Base-by-base conservation (phyloP, 345 rosid genomes). In the Bruguiera gymnorhiza region DNA sequence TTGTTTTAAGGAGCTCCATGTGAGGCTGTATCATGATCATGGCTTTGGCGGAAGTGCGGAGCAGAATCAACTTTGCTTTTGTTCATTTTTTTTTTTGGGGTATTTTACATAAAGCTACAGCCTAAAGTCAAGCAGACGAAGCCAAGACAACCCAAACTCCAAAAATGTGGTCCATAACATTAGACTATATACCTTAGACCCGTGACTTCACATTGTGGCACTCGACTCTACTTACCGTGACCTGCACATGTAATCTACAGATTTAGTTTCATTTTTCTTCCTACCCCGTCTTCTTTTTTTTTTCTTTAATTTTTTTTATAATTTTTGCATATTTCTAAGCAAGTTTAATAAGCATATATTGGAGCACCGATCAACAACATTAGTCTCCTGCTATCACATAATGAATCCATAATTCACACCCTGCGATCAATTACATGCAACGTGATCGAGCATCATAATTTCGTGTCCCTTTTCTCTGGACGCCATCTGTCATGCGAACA, bases 21-120 rank as follows among this genome's bases (percentile, higher is more conserved):
- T 46, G 26, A 18, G 26, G 31, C 31, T 37, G 60, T 60, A 43
- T 43, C 18, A 43, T 73, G 70, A 69, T 67, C 8, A 46, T 79
- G 72, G 67, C 61, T 86, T 64, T 60, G 76, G 26, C 76, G 70
- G 68, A 68, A 60, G 21, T 52, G 56, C 75, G 63, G 5, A 63
- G 10, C 23, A 52, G 23, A 26, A 53, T 24, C 53, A 43, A n/a
- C 31, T 65, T 56, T 64, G 3, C 57, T 29, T 43, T 43, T 13
- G 50, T 43, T 43, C 8, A 8, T 7, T 34, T 19, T 4, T 57
- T 72, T 13, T 27, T 27, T 24, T 23, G 0, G 24, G 21, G 29
- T 43, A 3, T 16, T 13, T n/a, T 27, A 24, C n/a, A 3, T 27
- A 50, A 62, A 52, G 6, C 19, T 30, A 73, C 13, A 9, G 68